Evolutionary conservation across 2,329 filamentous ascomycete genomes (phyloP).

Genomic region (Aureobasidium zeae): DNA sequence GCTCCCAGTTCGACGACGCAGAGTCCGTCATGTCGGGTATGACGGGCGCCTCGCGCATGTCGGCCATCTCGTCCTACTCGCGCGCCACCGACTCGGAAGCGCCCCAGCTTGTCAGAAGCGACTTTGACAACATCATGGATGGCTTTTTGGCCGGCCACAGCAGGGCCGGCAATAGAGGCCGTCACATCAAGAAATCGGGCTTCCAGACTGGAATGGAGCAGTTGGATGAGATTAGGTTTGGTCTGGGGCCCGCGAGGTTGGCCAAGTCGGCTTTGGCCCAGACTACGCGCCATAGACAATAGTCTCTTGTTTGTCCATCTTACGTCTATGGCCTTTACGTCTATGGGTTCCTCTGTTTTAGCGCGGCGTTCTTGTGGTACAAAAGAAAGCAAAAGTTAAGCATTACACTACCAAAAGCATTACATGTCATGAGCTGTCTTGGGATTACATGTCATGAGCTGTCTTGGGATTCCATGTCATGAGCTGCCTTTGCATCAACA

Average conservation of each 20-base stretch:
- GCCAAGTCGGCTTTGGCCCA: slow-evolving; percentile 7
- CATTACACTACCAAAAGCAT: too few relatives aligned
- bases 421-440: too few relatives aligned
- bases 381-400: too few relatives aligned
- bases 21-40: slow-evolving; percentile 38
- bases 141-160: slow-evolving; percentile 75
- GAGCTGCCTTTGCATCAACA: too few relatives aligned
- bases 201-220: slow-evolving; percentile 76
- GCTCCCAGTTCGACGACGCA: slow-evolving; percentile 29
- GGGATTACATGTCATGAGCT: too few relatives aligned
- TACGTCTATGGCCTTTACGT: not conserved
- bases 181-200: slow-evolving; percentile 65
- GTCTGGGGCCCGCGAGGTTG: slow-evolving; percentile 66
- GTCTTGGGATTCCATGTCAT: too few relatives aligned
- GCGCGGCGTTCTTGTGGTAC: too few relatives aligned
- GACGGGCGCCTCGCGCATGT: slow-evolving; percentile 29
- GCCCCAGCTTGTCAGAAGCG: slow-evolving; percentile 51
- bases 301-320: not conserved
- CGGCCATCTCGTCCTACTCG: slow-evolving; percentile 27
- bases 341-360: not conserved
- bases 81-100: slow-evolving; percentile 31
- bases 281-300: not conserved
- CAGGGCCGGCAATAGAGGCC: slow-evolving; percentile 52
- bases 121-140: slow-evolving; percentile 87
- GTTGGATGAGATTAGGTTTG: slow-evolving; percentile 78